Percentiles rank a stretch among this genome's conserved stretches.
phyloP scores from a whole-genome alignment of 2,329 filamentous ascomycete species.

The Colletotrichum filicis region DNA sequence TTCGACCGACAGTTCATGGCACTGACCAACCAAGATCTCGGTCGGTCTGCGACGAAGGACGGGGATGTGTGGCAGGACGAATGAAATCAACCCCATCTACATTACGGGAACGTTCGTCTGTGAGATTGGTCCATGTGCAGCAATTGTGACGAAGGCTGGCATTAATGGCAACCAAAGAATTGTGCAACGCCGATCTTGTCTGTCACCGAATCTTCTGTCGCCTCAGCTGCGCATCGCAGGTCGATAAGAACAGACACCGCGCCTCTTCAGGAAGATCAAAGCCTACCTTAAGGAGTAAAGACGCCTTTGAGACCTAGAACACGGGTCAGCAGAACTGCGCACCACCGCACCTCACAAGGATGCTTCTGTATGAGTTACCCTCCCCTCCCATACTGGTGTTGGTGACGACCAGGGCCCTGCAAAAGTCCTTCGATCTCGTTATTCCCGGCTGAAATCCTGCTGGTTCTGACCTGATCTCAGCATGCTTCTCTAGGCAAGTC shows the following conservation, averaged over 20 bases:
- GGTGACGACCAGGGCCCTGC: not conserved
- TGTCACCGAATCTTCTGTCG: not conserved
- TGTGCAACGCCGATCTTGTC: not conserved
- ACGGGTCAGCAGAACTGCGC: not conserved
- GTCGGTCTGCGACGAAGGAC: too few species aligned
- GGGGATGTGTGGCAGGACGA: not conserved
- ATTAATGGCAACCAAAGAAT: not conserved
- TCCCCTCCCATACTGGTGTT: not conserved
- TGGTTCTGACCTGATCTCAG: slow-evolving; percentile 7
- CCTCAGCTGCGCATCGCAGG: not conserved
- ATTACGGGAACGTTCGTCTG: not conserved
- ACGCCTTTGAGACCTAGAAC: not conserved
- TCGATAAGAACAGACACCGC: not conserved
- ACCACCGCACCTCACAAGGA: too few species aligned
- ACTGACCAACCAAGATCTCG: not conserved
- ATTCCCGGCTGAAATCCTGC: slow-evolving; percentile 7
- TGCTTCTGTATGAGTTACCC: not conserved
- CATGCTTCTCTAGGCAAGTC: slow-evolving; percentile 13
- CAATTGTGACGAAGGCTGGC: not conserved
- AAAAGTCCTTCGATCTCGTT: not conserved
- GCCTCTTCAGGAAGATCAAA: not conserved
- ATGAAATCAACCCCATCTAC: not conserved
- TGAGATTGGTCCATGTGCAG: not conserved
- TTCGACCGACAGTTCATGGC: too few species aligned
- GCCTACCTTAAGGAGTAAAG: too few species aligned